These are phyloP conservation scores for Boletus pseudopeckii DNA, from an alignment of 768 basidiomycete genomes.

Conservation along the genomic window DNA sequence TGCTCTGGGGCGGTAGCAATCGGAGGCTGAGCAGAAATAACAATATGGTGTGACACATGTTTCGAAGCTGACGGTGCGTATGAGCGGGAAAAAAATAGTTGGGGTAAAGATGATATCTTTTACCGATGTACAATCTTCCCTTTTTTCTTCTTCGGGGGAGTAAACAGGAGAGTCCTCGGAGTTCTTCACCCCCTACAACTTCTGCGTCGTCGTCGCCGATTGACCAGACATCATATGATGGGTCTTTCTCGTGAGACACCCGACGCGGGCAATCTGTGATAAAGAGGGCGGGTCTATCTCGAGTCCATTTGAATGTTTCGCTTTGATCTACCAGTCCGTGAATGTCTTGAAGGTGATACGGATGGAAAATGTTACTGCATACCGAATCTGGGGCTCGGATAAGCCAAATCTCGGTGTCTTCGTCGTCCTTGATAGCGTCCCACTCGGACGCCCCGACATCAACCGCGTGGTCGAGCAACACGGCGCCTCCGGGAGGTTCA, in stretches of 20 bases:
- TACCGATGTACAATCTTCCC: constrained; percentile 59
- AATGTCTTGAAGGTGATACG: background rate
- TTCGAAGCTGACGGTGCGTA: constrained; percentile 46
- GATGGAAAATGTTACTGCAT: constrained; percentile 25
- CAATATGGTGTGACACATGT: constrained; percentile 53
- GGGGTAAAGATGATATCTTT: constrained; percentile 1
- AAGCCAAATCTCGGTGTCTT: constrained; percentile 66
- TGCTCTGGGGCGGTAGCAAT: constrained; percentile 18
- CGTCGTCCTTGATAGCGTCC: constrained; percentile 54
- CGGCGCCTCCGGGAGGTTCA: constrained; percentile 52
- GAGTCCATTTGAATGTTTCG: constrained; percentile 56
- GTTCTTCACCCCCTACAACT: constrained; percentile 56
- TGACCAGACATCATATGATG: constrained; percentile 65
- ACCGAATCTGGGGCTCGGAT: constrained; percentile 68
- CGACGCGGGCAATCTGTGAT: constrained; percentile 42
- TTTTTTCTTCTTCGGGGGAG: constrained; percentile 60
- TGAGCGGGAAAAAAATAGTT: constrained; percentile 37
- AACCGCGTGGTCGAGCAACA: constrained; percentile 42
- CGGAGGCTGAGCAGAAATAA: constrained; percentile 51
- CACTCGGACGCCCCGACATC: constrained; percentile 61
- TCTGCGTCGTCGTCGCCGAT: constrained; percentile 40
- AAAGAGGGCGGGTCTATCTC: constrained; percentile 44
- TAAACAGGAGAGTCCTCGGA: constrained; percentile 56
- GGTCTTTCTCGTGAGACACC: constrained; percentile 50
- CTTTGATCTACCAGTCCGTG: constrained; percentile 48